Conservation (phyloP, 225 moss, liverwort and hornwort genomes). For the Sphagnum tenellum region DNA sequence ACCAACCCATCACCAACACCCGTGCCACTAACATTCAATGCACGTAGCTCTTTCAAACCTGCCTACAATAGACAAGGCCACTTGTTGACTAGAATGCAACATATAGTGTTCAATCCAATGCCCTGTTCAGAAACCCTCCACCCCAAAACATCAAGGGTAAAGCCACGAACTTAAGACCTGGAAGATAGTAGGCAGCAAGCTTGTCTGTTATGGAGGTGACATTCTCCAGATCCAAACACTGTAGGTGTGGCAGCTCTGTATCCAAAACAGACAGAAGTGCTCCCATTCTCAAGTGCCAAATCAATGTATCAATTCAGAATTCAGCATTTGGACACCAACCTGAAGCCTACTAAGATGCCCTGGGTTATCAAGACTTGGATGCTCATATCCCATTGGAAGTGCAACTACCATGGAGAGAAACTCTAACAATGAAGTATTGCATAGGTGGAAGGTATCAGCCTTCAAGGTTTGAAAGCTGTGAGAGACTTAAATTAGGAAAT, state of each 20-base stretch:
- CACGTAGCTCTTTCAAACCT: slow-evolving; percentile 37
- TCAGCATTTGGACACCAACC: background rate
- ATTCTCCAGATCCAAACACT: slow-evolving; percentile 60
- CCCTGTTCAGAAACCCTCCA: background rate
- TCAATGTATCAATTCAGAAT: background rate
- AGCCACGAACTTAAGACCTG: slow-evolving; percentile 24
- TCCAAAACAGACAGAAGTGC: slow-evolving; percentile 7
- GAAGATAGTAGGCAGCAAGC: slow-evolving; percentile 25
- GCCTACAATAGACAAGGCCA: slow-evolving; percentile 7
- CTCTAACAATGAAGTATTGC: background rate
- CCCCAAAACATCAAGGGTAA: background rate
- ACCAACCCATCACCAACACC: slow-evolving; percentile 39
- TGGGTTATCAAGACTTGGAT: too few relatives aligned
- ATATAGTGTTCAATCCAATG: background rate
- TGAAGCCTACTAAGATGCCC: too few relatives aligned
- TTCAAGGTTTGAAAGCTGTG: too few relatives aligned
- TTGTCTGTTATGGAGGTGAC: slow-evolving; percentile 34
- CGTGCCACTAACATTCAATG: slow-evolving; percentile 55
- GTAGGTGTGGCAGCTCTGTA: slow-evolving; percentile 44
- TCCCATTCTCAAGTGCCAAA: background rate
- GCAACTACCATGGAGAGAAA: too few relatives aligned
- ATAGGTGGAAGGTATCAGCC: slow-evolving; percentile 1
- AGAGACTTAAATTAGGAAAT: too few relatives aligned
- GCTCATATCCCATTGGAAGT: too few relatives aligned
- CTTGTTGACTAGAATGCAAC: background rate